phyloP scores from a whole-genome alignment of 108 stramenopile species.

The Licmophora abbreviata region DNA sequence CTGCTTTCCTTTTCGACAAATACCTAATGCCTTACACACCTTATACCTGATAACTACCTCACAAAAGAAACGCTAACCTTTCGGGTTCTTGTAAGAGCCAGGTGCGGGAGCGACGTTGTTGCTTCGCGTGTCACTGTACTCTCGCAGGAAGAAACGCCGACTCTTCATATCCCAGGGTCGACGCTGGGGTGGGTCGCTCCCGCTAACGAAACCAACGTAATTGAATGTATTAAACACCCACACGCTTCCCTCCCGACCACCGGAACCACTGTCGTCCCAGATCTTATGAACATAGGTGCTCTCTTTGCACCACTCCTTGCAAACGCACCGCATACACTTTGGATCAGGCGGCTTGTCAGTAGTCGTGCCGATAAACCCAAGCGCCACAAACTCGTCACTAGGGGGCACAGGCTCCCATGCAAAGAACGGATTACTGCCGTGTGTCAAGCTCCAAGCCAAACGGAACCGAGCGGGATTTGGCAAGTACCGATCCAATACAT shows the following conservation, averaged over 20 bases:
- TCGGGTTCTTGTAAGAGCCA: slow-evolving; percentile 18
- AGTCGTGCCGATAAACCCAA: slow-evolving; percentile 92
- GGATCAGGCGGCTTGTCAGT: slow-evolving; percentile 85
- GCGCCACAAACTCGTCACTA: slow-evolving; percentile 89
- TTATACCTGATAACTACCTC: not conserved
- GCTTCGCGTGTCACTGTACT: slow-evolving; percentile 54
- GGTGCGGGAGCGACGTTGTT: slow-evolving; percentile 25
- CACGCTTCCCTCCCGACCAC: slow-evolving; percentile 82
- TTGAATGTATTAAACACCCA: slow-evolving; percentile 85
- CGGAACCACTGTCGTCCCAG: slow-evolving; percentile 89
- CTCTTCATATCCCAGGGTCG: slow-evolving; percentile 73
- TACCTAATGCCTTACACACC: too few relatives aligned
- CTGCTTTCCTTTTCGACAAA: too few relatives aligned
- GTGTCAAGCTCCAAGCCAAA: slow-evolving; percentile 91
- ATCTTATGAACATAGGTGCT: slow-evolving; percentile 65
- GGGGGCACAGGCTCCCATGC: slow-evolving; percentile 97
- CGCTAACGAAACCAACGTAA: slow-evolving; percentile 79
- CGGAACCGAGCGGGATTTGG: slow-evolving; percentile 93
- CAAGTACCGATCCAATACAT: slow-evolving; percentile 84
- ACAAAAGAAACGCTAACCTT: too few relatives aligned
- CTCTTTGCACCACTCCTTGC: slow-evolving; percentile 79
- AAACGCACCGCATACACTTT: slow-evolving; percentile 87
- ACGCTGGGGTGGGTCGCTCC: slow-evolving; percentile 78
- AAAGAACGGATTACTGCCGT: slow-evolving; percentile 89
- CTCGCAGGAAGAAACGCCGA: slow-evolving; percentile 78